Evolutionary conservation across 1,284 basidiomycete genomes (phyloP), one percentile per base, ranked within the genome.

Genomic region (Cystobasidium sp.): DNA sequence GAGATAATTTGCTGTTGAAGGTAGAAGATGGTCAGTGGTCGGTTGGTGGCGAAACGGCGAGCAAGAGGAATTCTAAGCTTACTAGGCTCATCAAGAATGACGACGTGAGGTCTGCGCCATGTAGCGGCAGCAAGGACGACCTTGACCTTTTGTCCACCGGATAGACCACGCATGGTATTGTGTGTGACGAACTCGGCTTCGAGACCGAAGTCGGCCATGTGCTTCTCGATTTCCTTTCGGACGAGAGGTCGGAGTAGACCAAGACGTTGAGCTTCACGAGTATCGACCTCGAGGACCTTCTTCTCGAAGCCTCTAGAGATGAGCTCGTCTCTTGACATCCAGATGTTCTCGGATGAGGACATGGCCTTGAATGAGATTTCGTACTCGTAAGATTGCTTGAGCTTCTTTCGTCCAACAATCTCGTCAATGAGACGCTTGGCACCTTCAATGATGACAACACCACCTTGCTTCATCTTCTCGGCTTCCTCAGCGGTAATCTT

Each of bases 141-240:
- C 94, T 97, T 62, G 96, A 97, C 95, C 87, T 99, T 99, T 86
- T 99, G 97, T 84, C 97, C 97, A 85, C 97, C 97, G 75, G 94
- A 97, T 66, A 97, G 90, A 89, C 95, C 95, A 77, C 93, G 88
- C 79, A 77, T 78, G 14, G 78, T 80, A 76, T 81, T 81, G 88
- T 97, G 94, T 47, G 92, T 92, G 79, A 95, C 93, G 84, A 97
- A 97, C 86, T 96, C 94, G 77, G 94, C 86, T 86, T 97, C 94
- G 81, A 97, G 91, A 86, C 94, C 93, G 79, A 93, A 93, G 87
- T 97, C 94, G 77, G 91, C 92, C 79, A 97, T 94, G 88, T 97
- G 94, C 85, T 93, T 91, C 89, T 97, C 94, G 79, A 97, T 96
- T 86, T 97, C 94, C 80, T 93, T 90, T 86, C 94, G 92, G 83